phyloP scores from a whole-genome alignment of 176 grass and related monocot genomes.

The Guadua angustifolia region DNA sequence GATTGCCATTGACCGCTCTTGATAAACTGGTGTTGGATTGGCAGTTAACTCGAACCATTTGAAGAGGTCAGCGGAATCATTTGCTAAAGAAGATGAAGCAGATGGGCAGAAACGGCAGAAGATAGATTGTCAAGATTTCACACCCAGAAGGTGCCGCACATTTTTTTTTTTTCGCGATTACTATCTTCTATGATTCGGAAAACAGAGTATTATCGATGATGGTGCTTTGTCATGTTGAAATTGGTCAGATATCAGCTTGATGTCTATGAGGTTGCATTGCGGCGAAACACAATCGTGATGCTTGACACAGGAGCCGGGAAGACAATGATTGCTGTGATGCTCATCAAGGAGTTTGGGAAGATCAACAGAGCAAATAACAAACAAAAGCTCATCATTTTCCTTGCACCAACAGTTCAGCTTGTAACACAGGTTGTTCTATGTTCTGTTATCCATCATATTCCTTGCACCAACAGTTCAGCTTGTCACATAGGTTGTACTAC shows the following conservation, averaged over 20 bases:
- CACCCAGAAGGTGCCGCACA: conserved; percentile 46
- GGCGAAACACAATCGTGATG: conserved; percentile 77
- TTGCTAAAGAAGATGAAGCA: conserved; percentile 26
- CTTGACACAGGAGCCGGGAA: conserved; percentile 83
- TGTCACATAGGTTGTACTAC: conserved; percentile 62
- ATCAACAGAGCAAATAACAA: conserved; percentile 48
- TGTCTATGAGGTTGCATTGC: conserved; percentile 70
- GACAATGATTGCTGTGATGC: conserved; percentile 93
- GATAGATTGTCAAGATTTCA: conserved; percentile 35
- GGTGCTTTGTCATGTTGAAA: conserved; percentile 22
- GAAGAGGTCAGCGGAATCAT: conserved; percentile 43
- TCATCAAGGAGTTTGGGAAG: conserved; percentile 64
- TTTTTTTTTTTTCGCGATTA: no score
- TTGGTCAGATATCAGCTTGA: conserved; percentile 73
- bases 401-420: conserved; percentile 78
- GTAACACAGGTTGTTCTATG: conserved; percentile 54
- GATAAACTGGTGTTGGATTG: neutral
- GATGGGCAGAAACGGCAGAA: conserved; percentile 33
- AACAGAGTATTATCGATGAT: neutral
- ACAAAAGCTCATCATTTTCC: conserved; percentile 65
- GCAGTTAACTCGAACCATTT: conserved; percentile 42
- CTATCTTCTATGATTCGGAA: conserved; percentile 1
- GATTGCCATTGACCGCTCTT: conserved; percentile 13
- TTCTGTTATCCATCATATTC: conserved; percentile 54
- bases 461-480: conserved; percentile 83